Evolutionary conservation across 2,329 filamentous ascomycete species (phyloP).

Genomic region (Botrytis aclada): DNA sequence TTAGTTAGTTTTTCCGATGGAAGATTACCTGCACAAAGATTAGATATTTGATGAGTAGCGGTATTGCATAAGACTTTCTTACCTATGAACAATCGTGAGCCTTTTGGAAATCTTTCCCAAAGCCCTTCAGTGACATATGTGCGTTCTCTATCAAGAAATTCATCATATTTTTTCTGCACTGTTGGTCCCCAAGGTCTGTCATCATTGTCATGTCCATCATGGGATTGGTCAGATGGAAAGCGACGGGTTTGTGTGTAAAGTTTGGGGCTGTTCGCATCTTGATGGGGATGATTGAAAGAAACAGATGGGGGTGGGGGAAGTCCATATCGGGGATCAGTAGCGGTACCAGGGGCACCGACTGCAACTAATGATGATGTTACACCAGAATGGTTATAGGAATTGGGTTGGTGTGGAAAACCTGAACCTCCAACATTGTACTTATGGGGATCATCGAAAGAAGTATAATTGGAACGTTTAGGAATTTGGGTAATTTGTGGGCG

Average conservation of each 20-base stretch:
- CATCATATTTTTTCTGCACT: slow-evolving; percentile 66
- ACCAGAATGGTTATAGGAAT: slow-evolving; percentile 36
- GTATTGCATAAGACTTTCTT: slow-evolving; percentile 38
- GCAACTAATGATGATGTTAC: slow-evolving; percentile 34
- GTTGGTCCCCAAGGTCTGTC: slow-evolving; percentile 44
- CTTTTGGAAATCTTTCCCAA: slow-evolving; percentile 77
- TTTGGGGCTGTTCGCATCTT: slow-evolving; percentile 28
- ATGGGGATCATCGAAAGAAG: slow-evolving; percentile 34
- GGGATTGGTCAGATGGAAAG: slow-evolving; percentile 27
- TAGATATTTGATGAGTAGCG: slow-evolving; percentile 29
- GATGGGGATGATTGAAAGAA: slow-evolving; percentile 32
- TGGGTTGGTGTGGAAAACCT: slow-evolving; percentile 30
- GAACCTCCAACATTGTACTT: slow-evolving; percentile 36
- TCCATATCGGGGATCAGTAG: slow-evolving; percentile 36
- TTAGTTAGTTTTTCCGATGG: slow-evolving; percentile 92
- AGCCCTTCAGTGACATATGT: slow-evolving; percentile 73
- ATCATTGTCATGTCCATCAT: slow-evolving; percentile 35
- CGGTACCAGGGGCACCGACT: slow-evolving; percentile 38
- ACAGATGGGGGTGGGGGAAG: slow-evolving; percentile 38
- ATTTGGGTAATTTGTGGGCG: slow-evolving; percentile 37
- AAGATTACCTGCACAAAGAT: slow-evolving; percentile 66
- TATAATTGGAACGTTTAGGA: slow-evolving; percentile 21
- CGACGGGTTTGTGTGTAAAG: slow-evolving; percentile 28
- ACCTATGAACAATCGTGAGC: slow-evolving; percentile 80
- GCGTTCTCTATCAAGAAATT: slow-evolving; percentile 69